Percentiles rank a stretch among this genome's conserved stretches.
phyloP scores from a whole-genome alignment of 2,329 filamentous ascomycete genomes.

The Cladosporium colombiae region DNA sequence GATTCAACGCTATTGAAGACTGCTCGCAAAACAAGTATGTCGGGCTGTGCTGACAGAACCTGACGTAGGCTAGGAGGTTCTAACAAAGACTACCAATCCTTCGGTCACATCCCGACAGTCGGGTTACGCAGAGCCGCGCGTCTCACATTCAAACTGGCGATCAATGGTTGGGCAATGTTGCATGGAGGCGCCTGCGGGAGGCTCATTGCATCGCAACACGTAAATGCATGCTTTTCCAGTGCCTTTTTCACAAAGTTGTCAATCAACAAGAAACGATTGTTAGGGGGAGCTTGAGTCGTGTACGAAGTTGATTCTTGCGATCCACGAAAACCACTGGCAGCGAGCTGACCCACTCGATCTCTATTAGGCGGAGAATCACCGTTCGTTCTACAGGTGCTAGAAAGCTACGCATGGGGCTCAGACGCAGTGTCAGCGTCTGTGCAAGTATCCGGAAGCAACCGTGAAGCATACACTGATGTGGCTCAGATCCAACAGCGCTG shows the following conservation, averaged over 20 bases:
- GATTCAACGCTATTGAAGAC: neutral
- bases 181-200: neutral
- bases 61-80: neutral
- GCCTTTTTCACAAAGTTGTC: neutral
- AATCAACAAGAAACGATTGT: neutral
- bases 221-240: neutral
- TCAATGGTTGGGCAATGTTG: neutral
- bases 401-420: neutral
- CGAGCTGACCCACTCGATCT: neutral
- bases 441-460: neutral
- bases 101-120: neutral
- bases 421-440: neutral
- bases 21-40: neutral
- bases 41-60: neutral
- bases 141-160: neutral
- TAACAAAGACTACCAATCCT: neutral
- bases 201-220: neutral
- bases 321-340: neutral
- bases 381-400: neutral
- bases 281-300: neutral
- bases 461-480: neutral
- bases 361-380: neutral
- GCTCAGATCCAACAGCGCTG: neutral
- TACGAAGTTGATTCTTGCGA: neutral
- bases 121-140: neutral